phyloP scores from a whole-genome alignment of 2,329 filamentous ascomycete species.

The Ambrosiella beaveri region DNA sequence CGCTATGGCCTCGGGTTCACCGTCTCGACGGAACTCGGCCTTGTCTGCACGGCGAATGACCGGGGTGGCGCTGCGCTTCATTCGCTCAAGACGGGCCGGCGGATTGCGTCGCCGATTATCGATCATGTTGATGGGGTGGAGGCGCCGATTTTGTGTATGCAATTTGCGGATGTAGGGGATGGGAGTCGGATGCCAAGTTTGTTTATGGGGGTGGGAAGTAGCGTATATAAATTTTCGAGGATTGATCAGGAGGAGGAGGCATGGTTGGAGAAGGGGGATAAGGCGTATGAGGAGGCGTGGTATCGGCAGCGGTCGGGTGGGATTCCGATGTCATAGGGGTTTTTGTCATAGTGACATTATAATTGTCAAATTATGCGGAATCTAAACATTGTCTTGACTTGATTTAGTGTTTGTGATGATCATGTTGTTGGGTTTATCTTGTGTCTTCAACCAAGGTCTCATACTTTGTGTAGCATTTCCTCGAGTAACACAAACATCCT shows the following conservation, averaged over 20 bases:
- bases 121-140: conserved; percentile 8
- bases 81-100: conserved; percentile 29
- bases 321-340: background rate
- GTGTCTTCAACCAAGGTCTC: too few species aligned
- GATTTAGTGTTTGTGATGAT: too few species aligned
- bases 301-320: background rate
- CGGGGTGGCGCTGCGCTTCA: conserved; percentile 32
- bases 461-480: too few species aligned
- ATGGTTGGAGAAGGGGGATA: conserved; percentile 1
- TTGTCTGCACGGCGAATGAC: conserved; percentile 37
- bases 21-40: conserved; percentile 27
- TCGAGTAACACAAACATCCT: too few species aligned
- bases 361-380: too few species aligned
- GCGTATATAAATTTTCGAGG: conserved; percentile 9
- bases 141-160: conserved; percentile 6
- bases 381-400: background rate
- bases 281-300: background rate
- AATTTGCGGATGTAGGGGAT: conserved; percentile 5
- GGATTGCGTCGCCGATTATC: conserved; percentile 17
- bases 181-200: conserved; percentile 6
- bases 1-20: conserved; percentile 35
- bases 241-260: conserved; percentile 4
- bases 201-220: conserved; percentile 7
- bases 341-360: background rate
- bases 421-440: too few species aligned